These are phyloP conservation scores for Rutstroemia sp. DNA, from an alignment of 2,329 filamentous ascomycete genomes.

Conservation along the genomic window DNA sequence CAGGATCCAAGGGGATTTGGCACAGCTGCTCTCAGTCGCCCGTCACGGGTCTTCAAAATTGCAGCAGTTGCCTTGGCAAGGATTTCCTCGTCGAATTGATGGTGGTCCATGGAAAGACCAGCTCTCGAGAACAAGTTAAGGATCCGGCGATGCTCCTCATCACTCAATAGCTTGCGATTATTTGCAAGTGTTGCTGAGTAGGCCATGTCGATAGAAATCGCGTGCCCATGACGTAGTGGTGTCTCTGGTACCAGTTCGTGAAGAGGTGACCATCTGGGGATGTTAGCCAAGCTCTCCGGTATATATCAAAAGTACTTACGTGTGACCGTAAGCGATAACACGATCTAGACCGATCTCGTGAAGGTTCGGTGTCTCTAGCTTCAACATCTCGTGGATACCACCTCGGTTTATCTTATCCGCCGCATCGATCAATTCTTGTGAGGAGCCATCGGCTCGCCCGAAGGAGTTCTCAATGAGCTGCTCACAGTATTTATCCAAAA, in stretches of 20 bases:
- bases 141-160: constrained; percentile 53
- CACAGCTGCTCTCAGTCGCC: constrained; percentile 59
- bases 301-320: constrained; percentile 33
- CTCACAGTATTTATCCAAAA: constrained; percentile 64
- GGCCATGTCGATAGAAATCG: constrained; percentile 71
- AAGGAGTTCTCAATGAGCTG: constrained; percentile 58
- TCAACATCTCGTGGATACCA: constrained; percentile 66
- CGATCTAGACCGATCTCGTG: constrained; percentile 61
- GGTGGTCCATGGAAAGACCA: constrained; percentile 65
- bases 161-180: constrained; percentile 50
- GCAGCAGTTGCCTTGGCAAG: constrained; percentile 59
- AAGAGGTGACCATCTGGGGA: constrained; percentile 50
- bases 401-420: constrained; percentile 62
- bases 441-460: constrained; percentile 50
- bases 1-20: constrained; percentile 61
- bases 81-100: constrained; percentile 57
- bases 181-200: constrained; percentile 64
- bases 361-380: constrained; percentile 65
- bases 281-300: not conserved
- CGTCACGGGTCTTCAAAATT: constrained; percentile 65
- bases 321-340: constrained; percentile 69
- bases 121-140: constrained; percentile 63
- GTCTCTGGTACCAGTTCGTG: constrained; percentile 63
- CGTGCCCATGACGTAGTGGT: constrained; percentile 64
- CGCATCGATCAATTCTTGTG: constrained; percentile 48